Percentiles rank a stretch among this genome's conserved stretches.
phyloP scores from a whole-genome alignment of 441 rosid species.

The Jatropha podagrica region DNA sequence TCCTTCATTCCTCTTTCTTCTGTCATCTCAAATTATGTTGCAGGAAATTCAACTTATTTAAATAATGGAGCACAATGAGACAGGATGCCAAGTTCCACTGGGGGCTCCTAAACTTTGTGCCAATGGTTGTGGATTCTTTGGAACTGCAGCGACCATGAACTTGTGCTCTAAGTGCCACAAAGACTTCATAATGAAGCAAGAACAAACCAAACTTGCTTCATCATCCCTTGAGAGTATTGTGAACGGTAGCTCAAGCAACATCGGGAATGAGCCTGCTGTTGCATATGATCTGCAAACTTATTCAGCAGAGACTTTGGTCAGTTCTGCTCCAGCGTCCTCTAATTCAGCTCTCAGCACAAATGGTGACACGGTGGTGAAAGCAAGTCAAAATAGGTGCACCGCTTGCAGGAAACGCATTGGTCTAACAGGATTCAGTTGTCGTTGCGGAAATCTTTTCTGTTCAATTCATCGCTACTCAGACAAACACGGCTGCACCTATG shows the following conservation, averaged over 20 bases:
- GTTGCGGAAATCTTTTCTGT: slow-evolving; percentile 66
- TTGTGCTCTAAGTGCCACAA: slow-evolving; percentile 18
- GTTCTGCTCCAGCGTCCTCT: background rate
- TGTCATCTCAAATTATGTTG: background rate
- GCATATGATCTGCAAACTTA: background rate
- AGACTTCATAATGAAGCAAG: slow-evolving; percentile 4
- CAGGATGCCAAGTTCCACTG: slow-evolving; percentile 6
- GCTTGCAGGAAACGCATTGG: slow-evolving; percentile 67
- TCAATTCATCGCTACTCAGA: slow-evolving; percentile 67
- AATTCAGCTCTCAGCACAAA: too few relatives aligned
- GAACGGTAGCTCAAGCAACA: background rate
- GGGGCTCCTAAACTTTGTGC: slow-evolving; percentile 4
- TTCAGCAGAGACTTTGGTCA: background rate
- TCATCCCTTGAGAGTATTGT: background rate
- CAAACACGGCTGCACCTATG: slow-evolving; percentile 52
- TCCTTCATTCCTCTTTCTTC: background rate
- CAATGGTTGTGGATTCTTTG: slow-evolving; percentile 16
- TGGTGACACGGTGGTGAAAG: slow-evolving; percentile 13
- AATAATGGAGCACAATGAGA: slow-evolving; percentile 12
- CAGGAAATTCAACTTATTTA: background rate
- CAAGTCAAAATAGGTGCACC: slow-evolving; percentile 58
- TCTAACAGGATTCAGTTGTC: slow-evolving; percentile 67
- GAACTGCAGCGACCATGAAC: slow-evolving; percentile 18
- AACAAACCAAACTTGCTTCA: background rate
- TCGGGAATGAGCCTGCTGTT: background rate